Conservation (phyloP, 805 yeast genomes). For the Saturnispora ahearnii region DNA sequence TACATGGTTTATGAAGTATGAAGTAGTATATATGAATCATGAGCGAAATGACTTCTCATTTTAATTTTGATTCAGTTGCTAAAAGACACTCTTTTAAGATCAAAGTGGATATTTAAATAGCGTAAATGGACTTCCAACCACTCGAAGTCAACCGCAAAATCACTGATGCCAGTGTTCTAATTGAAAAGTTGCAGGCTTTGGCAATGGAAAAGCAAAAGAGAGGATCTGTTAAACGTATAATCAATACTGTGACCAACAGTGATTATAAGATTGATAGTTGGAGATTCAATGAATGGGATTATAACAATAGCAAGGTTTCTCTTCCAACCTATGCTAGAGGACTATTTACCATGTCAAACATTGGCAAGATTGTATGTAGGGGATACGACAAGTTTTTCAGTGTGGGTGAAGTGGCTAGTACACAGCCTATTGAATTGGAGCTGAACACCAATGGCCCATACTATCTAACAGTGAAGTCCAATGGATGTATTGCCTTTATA, state of each 20-base stretch:
- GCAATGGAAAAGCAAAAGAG: conserved; percentile 11
- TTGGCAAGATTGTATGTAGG: conserved; percentile 52
- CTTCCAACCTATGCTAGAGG: conserved; percentile 82
- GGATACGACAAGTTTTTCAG: conserved; percentile 96
- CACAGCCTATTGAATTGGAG: conserved; percentile 42
- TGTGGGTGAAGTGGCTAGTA: conserved; percentile 49
- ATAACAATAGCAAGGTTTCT: conserved; percentile 41
- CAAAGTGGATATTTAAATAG: not conserved
- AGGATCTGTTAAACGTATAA: conserved; percentile 22
- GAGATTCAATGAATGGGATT: conserved; percentile 91
- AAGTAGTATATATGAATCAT: too few species aligned
- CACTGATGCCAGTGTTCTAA: not conserved
- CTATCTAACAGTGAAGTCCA: conserved; percentile 73
- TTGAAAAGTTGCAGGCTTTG: conserved; percentile 1
- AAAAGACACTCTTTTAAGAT: not conserved
- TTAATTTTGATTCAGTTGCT: not conserved
- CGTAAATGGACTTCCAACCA: not conserved
- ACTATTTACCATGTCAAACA: conserved; percentile 41
- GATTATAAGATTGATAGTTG: conserved; percentile 35
- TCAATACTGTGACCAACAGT: conserved; percentile 18
- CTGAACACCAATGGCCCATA: conserved; percentile 63
- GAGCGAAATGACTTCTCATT: too few species aligned
- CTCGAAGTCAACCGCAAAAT: not conserved
- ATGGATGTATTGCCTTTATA: conserved; percentile 85
- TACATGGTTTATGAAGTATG: too few species aligned